Evolutionary conservation across 2,329 filamentous ascomycete genomes (phyloP).

Genomic region (Gaeumannomyces tritici): DNA sequence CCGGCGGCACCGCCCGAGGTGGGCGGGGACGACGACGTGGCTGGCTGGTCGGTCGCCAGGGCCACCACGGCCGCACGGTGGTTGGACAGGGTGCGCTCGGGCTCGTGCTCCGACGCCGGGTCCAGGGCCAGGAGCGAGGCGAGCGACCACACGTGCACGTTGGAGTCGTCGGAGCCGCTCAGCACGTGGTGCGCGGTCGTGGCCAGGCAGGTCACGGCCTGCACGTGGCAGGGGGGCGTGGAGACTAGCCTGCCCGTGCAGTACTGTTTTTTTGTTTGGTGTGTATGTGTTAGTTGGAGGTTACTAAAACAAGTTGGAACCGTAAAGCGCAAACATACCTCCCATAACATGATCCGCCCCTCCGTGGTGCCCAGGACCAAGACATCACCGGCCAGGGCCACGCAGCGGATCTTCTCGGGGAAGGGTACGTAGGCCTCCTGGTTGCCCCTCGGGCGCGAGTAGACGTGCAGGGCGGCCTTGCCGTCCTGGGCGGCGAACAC

Average conservation of each 20-base stretch:
- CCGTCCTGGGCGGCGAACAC: constrained; percentile 86
- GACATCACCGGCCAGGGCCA: constrained; percentile 63
- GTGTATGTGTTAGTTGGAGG: too few species aligned
- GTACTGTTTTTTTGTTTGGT: constrained; percentile 34
- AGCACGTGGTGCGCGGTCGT: constrained; percentile 64
- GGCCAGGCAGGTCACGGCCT: constrained; percentile 67
- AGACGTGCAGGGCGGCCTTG: constrained; percentile 80
- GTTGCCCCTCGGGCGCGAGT: constrained; percentile 71
- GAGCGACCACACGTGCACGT: constrained; percentile 86
- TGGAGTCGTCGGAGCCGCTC: constrained; percentile 77
- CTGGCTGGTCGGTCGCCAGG: constrained; percentile 46
- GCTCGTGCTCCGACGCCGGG: constrained; percentile 48
- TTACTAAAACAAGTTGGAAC: too few species aligned
- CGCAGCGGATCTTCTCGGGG: constrained; percentile 72
- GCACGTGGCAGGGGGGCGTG: constrained; percentile 69
- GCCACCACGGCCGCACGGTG: constrained; percentile 67
- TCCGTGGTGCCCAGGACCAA: constrained; percentile 75
- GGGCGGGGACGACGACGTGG: background rate
- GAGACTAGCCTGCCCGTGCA: constrained; percentile 68
- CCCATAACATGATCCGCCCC: constrained; percentile 84
- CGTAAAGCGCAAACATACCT: constrained; percentile 43
- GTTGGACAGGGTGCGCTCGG: constrained; percentile 66
- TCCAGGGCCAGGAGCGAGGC: constrained; percentile 58
- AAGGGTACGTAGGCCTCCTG: constrained; percentile 87
- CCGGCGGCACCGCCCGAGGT: background rate